These are phyloP conservation scores for Blastobotrys malaysiensis DNA, from an alignment of 1,139 yeast species.

Conservation along the genomic window DNA sequence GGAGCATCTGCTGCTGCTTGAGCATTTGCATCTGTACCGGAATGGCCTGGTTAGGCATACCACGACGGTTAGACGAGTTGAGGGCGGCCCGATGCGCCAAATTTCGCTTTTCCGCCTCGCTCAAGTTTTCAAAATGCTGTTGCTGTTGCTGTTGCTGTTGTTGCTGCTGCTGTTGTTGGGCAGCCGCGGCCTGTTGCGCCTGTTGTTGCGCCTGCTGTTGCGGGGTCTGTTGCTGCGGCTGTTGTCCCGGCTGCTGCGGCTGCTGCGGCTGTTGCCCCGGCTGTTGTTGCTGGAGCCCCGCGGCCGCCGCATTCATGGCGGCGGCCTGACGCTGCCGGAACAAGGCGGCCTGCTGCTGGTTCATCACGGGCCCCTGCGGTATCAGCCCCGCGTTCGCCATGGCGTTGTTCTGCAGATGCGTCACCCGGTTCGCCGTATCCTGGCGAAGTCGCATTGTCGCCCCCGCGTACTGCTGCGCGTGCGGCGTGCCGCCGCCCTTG, in stretches of 20 bases:
- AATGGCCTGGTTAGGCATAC: background rate
- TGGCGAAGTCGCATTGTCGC: constrained; percentile 48
- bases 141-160: constrained; percentile 10
- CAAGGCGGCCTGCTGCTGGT: constrained; percentile 1
- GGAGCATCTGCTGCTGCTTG: constrained; percentile 18
- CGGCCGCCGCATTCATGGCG: constrained; percentile 15
- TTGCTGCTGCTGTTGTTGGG: constrained; percentile 20
- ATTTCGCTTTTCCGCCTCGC: constrained; percentile 28
- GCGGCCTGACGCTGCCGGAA: background rate
- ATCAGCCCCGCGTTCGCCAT: constrained; percentile 11
- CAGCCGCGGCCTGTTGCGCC: too few species aligned
- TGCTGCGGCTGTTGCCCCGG: constrained; percentile 14
- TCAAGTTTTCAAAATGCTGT: constrained; percentile 21
- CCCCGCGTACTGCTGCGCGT: constrained; percentile 69
- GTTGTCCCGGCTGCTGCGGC: constrained; percentile 18
- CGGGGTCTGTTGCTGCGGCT: constrained; percentile 20
- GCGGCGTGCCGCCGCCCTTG: constrained; percentile 49
- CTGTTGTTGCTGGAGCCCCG: constrained; percentile 19
- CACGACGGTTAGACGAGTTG: constrained; percentile 16
- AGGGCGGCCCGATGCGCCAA: constrained; percentile 27
- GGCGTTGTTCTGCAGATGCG: constrained; percentile 31
- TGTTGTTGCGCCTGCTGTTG: background rate
- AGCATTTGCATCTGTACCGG: constrained; percentile 28
- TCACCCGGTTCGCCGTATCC: constrained; percentile 39
- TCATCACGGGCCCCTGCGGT: constrained; percentile 5